Conservation (phyloP, 768 basidiomycete genomes). For the Mycena olivaceomarginata region DNA sequence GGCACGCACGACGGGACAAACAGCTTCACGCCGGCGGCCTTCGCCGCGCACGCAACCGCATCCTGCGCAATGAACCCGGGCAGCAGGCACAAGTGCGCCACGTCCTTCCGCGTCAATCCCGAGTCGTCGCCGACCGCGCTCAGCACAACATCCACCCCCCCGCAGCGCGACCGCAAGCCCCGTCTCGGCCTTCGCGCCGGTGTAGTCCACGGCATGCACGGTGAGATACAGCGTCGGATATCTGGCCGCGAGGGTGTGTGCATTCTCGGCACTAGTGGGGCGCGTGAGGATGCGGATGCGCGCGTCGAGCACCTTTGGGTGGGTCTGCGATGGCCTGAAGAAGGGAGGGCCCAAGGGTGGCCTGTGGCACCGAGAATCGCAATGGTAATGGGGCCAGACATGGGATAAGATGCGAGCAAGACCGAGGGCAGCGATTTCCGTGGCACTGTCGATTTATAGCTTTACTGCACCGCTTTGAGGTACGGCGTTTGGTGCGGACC, state of each 20-base stretch:
- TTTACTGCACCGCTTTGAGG: too few relatives aligned
- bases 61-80: constrained; percentile 30
- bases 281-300: constrained; percentile 31
- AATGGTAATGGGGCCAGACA: constrained; percentile 15
- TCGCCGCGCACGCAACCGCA: constrained; percentile 18
- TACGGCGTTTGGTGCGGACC: too few relatives aligned
- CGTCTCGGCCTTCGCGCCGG: background rate
- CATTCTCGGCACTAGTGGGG: constrained; percentile 5
- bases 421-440: too few relatives aligned
- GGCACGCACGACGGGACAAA: constrained; percentile 32
- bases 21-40: constrained; percentile 22
- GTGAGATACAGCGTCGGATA: constrained; percentile 16
- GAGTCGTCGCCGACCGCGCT: constrained; percentile 28
- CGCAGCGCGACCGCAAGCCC: too few relatives aligned
- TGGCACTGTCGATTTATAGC: too few relatives aligned
- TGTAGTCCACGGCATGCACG: constrained; percentile 25
- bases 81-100: constrained; percentile 4
- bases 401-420: background rate
- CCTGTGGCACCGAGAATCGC: constrained; percentile 26
- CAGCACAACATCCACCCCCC: constrained; percentile 26
- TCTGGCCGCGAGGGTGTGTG: background rate
- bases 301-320: background rate
- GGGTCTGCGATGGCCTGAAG: constrained; percentile 16
- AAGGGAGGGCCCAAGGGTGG: background rate
- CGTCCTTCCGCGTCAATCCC: constrained; percentile 5